These are phyloP conservation scores for Colletotrichum filicis DNA, from an alignment of 2,329 filamentous ascomycete genomes.

Conservation along the genomic window DNA sequence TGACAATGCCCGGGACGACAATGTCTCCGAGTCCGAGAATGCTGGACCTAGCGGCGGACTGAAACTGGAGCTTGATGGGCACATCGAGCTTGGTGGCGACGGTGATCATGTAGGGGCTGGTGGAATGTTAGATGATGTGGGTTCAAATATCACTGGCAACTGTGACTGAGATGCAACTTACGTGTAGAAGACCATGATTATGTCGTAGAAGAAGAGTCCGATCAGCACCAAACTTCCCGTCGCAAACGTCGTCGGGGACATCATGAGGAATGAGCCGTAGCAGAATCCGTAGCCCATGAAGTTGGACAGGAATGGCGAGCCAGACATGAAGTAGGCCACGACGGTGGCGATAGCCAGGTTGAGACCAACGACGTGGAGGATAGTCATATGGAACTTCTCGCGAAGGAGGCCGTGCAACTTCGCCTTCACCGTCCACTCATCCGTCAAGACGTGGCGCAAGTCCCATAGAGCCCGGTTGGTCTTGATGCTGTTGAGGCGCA, in stretches of 20 bases:
- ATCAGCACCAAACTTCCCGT: slow-evolving; percentile 82
- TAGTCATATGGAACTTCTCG: slow-evolving; percentile 61
- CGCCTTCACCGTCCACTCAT: slow-evolving; percentile 62
- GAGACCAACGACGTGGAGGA: slow-evolving; percentile 68
- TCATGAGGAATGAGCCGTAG: slow-evolving; percentile 82
- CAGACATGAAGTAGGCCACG: slow-evolving; percentile 75
- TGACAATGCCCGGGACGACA: slow-evolving; percentile 90
- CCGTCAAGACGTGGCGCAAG: slow-evolving; percentile 59
- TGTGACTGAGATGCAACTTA: slow-evolving; percentile 50
- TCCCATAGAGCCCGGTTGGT: slow-evolving; percentile 55
- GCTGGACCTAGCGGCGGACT: slow-evolving; percentile 71
- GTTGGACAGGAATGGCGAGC: slow-evolving; percentile 75
- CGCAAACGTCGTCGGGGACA: slow-evolving; percentile 89
- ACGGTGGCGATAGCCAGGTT: slow-evolving; percentile 64
- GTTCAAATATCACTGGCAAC: too few relatives aligned
- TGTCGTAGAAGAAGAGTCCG: slow-evolving; percentile 93
- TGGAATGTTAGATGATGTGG: slow-evolving; percentile 36
- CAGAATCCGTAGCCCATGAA: slow-evolving; percentile 88
- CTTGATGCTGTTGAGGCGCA: slow-evolving; percentile 1
- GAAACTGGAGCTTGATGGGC: slow-evolving; percentile 90
- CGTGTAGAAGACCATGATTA: slow-evolving; percentile 91
- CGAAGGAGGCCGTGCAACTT: slow-evolving; percentile 62
- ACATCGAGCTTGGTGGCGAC: slow-evolving; percentile 91
- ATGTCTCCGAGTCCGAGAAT: slow-evolving; percentile 97
- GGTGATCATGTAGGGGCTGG: slow-evolving; percentile 82